phyloP scores from a whole-genome alignment of 495 filamentous ascomycete species.

The Aspergillus sclerotioniger region DNA sequence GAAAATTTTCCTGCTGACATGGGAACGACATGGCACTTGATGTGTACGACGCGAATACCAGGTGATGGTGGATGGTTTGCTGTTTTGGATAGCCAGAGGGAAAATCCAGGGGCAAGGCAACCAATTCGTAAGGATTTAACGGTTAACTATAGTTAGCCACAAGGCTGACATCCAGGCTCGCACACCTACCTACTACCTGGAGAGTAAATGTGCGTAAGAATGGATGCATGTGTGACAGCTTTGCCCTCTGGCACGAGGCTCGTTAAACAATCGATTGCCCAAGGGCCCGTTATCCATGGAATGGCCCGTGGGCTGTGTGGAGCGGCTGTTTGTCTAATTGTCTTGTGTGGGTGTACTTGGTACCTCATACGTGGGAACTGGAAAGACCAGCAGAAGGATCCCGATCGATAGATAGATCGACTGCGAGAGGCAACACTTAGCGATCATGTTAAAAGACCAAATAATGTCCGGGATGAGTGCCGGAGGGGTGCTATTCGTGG shows the following conservation, averaged over 20 bases:
- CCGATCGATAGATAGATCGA: too few relatives aligned
- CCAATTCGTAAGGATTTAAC: slow-evolving; percentile 4
- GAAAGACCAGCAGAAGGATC: too few relatives aligned
- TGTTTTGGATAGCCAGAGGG: background rate
- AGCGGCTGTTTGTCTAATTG: background rate
- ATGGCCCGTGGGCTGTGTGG: background rate
- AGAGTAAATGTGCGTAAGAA: background rate
- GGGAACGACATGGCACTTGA: background rate
- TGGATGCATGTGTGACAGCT: background rate
- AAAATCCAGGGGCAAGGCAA: slow-evolving; percentile 12
- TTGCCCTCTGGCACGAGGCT: background rate
- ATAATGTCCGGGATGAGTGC: too few relatives aligned
- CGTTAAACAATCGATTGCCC: background rate
- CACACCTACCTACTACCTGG: background rate
- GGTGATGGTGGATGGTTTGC: background rate
- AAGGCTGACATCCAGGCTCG: background rate
- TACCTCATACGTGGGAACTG: too few relatives aligned
- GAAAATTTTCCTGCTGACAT: background rate
- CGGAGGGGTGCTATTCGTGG: too few relatives aligned
- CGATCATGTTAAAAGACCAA: too few relatives aligned
- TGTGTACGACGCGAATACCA: background rate
- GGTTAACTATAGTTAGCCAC: background rate
- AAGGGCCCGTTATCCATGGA: background rate
- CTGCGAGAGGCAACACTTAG: too few relatives aligned
- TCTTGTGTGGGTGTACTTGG: background rate